Base-by-base conservation (phyloP, 257 asterid species). In the Penstemon newberryi region DNA sequence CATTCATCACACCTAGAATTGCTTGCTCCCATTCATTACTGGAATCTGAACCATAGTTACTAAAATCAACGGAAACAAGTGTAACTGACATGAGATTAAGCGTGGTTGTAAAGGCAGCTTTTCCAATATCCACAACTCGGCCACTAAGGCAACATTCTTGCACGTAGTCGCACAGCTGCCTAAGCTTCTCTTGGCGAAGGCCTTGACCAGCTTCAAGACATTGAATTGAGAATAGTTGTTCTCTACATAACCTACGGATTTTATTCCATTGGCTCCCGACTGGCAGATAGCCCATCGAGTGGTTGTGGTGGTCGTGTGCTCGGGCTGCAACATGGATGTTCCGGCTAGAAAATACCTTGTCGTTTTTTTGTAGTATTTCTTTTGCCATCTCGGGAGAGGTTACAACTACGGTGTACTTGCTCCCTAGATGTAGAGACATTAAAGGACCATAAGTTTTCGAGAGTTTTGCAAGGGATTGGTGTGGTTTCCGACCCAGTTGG, bases 101-200 rank as follows among this genome's bases (percentile, higher is more conserved):
- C 4, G 68, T 37, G 13, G 75, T 69, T 1, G 46, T 58, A 41
- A 65, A 70, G 8, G 70, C 73, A 33, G 53, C 66, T 70, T 33
- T 19, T 10, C 77, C 73, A 60, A 76, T 43, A n/a, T 70, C n/a
- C 18, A 75, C 13, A 5, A 46, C 10, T 8, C 44, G 15, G 8
- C 64, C 37, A 7, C 6, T n/a, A 7, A 4, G 0, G 51, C 70
- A 58, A 10, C 80, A 70, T 0, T 41, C 33, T 2, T 2, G 47
- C 49, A 76, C 56, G 37, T 65, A 54, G 4, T 76, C 66, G 3
- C 44, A 25, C 37, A 75, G 10, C 41, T 50, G 61, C n/a, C 33
- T 25, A 38, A 75, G 4, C 60, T 75, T 75, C 15, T 70, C 67
- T 19, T 19, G 72, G 3, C 75, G 75, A 52, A 75, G 80, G 9